These are phyloP conservation scores for Penicillium fuscoglaucum DNA, from an alignment of 2,329 filamentous ascomycete genomes.

Conservation along the genomic window DNA sequence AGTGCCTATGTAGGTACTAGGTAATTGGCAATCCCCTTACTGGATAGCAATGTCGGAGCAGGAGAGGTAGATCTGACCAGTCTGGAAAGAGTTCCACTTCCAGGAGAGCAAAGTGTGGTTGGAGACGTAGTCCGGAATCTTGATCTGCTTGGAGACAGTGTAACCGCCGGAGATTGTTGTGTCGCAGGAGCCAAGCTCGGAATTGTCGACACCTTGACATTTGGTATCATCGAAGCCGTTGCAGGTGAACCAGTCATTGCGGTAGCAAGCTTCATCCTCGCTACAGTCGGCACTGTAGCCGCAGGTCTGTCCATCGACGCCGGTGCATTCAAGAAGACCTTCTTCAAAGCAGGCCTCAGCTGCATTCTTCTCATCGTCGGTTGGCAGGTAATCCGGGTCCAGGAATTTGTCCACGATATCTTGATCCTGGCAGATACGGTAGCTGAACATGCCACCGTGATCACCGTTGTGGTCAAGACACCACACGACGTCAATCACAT, in stretches of 20 bases:
- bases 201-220: slow-evolving; percentile 50
- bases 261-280: slow-evolving; percentile 46
- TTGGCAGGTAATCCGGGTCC: slow-evolving; percentile 50
- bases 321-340: slow-evolving; percentile 52
- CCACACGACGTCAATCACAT: slow-evolving; percentile 55
- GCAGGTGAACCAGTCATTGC: slow-evolving; percentile 59
- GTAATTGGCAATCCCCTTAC: neutral
- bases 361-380: slow-evolving; percentile 53
- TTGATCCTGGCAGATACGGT: slow-evolving; percentile 56
- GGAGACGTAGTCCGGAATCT: slow-evolving; percentile 51
- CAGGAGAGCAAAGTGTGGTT: slow-evolving; percentile 55
- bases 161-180: slow-evolving; percentile 57
- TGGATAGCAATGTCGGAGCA: slow-evolving; percentile 55
- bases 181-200: slow-evolving; percentile 48
- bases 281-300: slow-evolving; percentile 52
- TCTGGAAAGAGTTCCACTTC: slow-evolving; percentile 59
- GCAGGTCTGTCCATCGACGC: slow-evolving; percentile 53
- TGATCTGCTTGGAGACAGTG: slow-evolving; percentile 54
- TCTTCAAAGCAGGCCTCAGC: slow-evolving; percentile 56
- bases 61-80: slow-evolving; percentile 54
- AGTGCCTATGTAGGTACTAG: neutral
- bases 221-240: slow-evolving; percentile 24
- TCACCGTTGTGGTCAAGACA: slow-evolving; percentile 59
- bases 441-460: slow-evolving; percentile 59
- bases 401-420: slow-evolving; percentile 53